phyloP scores from a whole-genome alignment of 2,329 filamentous ascomycete species.

The Trichoderma brevicompactum region DNA sequence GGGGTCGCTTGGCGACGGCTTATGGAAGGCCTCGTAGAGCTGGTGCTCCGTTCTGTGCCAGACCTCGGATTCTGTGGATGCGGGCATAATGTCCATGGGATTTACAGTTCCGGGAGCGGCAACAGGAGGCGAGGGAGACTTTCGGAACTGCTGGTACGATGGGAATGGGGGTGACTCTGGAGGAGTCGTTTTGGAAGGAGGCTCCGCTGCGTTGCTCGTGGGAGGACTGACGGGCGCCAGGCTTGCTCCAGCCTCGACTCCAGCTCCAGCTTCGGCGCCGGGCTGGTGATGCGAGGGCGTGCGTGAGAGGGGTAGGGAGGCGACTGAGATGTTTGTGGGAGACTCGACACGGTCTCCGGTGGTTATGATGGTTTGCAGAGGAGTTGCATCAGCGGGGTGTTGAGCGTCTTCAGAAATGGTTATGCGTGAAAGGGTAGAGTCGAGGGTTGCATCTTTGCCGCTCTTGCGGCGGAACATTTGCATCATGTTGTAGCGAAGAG shows the following conservation, averaged over 20 bases:
- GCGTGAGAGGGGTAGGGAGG: conserved; percentile 21
- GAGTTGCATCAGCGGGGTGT: conserved; percentile 6
- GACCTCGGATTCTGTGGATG: conserved; percentile 45
- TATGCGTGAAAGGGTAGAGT: conserved; percentile 32
- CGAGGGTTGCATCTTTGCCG: conserved; percentile 39
- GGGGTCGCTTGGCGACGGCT: conserved; percentile 34
- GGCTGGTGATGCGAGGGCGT: conserved; percentile 24
- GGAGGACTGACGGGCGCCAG: conserved; percentile 18
- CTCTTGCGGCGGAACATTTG: conserved; percentile 44
- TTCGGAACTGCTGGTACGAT: conserved; percentile 33
- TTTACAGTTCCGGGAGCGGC: conserved; percentile 55
- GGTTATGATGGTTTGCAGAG: conserved; percentile 28
- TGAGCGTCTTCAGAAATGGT: background rate
- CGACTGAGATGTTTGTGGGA: conserved; percentile 26
- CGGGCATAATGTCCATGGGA: conserved; percentile 59
- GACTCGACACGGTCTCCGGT: conserved; percentile 28
- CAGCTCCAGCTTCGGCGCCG: conserved; percentile 18
- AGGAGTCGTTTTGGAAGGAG: conserved; percentile 35
- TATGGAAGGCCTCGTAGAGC: conserved; percentile 38
- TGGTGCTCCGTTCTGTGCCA: conserved; percentile 46
- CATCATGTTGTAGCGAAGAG: conserved; percentile 44
- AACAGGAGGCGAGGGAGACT: conserved; percentile 39
- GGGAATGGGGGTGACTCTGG: conserved; percentile 36
- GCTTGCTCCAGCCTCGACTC: background rate
- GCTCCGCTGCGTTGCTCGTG: conserved; percentile 28